Evolutionary conservation across 1,139 yeast genomes (phyloP).

Genomic region (Suhomyces bribrorum): DNA sequence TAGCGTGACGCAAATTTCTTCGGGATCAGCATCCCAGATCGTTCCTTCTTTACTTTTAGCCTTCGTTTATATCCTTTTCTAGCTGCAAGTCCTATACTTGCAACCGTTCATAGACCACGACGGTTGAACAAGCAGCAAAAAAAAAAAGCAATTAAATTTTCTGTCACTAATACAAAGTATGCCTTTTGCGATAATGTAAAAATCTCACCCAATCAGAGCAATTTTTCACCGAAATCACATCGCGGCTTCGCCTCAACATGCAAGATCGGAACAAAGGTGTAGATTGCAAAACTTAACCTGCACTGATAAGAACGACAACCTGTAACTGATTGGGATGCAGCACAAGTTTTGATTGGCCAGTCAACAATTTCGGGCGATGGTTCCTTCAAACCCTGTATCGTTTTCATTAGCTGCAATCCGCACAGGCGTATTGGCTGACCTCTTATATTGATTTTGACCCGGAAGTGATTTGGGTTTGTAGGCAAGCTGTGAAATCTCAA

Average conservation of each 20-base stretch:
- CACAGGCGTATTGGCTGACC: background rate
- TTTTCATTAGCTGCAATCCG: background rate
- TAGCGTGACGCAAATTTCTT: too few species aligned
- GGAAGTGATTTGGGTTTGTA: slow-evolving; percentile 5
- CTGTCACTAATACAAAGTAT: background rate
- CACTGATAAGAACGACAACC: slow-evolving; percentile 9
- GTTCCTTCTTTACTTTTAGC: background rate
- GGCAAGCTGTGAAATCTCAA: too few species aligned
- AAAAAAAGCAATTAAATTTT: slow-evolving; percentile 3
- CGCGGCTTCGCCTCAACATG: slow-evolving; percentile 1
- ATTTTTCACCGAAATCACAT: background rate
- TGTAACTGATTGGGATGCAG: slow-evolving; percentile 8
- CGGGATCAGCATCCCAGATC: background rate
- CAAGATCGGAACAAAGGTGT: background rate
- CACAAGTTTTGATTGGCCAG: slow-evolving; percentile 9
- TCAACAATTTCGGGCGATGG: background rate
- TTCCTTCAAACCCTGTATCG: background rate
- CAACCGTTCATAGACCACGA: background rate
- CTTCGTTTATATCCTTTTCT: background rate
- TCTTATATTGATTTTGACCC: background rate
- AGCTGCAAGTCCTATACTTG: background rate
- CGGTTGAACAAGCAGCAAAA: background rate
- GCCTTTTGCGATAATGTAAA: background rate
- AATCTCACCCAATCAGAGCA: slow-evolving; percentile 2
- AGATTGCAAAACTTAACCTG: slow-evolving; percentile 1